A percentile compares a stretch with the other conserved stretches of the same genome.
These are phyloP conservation scores for Blastobotrys capitulatus DNA, from an alignment of 1,139 yeast species.

Conservation along the genomic window DNA sequence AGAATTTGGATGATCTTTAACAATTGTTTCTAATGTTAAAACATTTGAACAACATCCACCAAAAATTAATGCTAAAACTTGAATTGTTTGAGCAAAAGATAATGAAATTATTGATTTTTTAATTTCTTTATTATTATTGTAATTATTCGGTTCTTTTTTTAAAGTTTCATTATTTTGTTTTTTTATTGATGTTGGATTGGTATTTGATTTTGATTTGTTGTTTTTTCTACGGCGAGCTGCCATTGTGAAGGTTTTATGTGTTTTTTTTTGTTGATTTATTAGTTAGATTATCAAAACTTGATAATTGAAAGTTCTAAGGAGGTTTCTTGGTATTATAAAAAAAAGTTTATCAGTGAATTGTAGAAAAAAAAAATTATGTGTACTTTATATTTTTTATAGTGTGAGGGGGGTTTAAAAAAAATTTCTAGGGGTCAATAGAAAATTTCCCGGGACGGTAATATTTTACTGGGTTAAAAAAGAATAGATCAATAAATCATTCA, in stretches of 20 bases:
- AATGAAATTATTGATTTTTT: not conserved
- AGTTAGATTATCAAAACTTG: too few species aligned
- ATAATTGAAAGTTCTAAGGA: not conserved
- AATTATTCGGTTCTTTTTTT: not conserved
- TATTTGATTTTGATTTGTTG: not conserved
- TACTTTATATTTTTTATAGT: too few species aligned
- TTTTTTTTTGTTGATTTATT: not conserved
- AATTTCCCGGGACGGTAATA: too few species aligned
- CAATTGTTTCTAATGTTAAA: constrained; percentile 51
- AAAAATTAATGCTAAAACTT: constrained; percentile 41
- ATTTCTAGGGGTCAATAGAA: too few species aligned
- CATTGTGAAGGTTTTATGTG: too few species aligned
- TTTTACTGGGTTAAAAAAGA: too few species aligned
- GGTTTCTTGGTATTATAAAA: not conserved
- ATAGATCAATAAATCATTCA: too few species aligned
- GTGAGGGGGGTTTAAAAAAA: too few species aligned
- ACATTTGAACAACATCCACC: constrained; percentile 77
- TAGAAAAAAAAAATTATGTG: not conserved
- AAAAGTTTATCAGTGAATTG: not conserved
- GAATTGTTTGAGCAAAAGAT: not conserved
- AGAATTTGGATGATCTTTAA: constrained; percentile 37
- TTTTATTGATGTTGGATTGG: not conserved
- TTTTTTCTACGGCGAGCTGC: not conserved
- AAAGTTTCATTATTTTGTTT: not conserved
- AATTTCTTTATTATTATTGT: not conserved